Percentiles rank a stretch among this genome's conserved stretches.
Conservation (phyloP, 1,284 basidiomycete species). For the Heterobasidion irregulare region DNA sequence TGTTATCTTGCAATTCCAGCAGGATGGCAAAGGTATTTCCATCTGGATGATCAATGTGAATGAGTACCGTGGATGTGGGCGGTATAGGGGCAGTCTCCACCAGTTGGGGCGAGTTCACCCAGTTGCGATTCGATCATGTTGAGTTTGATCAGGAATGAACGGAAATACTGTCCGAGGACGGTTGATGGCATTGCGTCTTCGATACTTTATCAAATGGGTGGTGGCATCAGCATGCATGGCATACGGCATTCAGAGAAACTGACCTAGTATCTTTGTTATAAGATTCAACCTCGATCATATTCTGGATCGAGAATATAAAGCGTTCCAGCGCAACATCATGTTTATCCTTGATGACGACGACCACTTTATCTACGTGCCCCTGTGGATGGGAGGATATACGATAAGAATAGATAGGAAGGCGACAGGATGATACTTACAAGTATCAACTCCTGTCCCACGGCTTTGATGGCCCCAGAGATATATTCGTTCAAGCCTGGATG, state of each 20-base stretch:
- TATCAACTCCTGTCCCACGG: slow-evolving; percentile 67
- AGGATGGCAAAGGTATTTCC: slow-evolving; percentile 79
- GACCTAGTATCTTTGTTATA: slow-evolving; percentile 60
- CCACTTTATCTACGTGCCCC: slow-evolving; percentile 68
- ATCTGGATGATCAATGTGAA: slow-evolving; percentile 28
- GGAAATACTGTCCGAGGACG: slow-evolving; percentile 70
- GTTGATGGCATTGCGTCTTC: slow-evolving; percentile 57
- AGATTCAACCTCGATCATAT: slow-evolving; percentile 60
- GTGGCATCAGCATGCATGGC: neutral
- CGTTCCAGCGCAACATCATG: slow-evolving; percentile 72
- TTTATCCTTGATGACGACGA: slow-evolving; percentile 74
- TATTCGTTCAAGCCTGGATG: slow-evolving; percentile 86
- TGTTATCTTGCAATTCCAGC: slow-evolving; percentile 71
- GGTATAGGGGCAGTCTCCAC: slow-evolving; percentile 17
- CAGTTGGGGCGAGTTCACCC: slow-evolving; percentile 44
- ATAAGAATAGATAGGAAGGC: neutral
- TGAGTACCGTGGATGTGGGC: neutral
- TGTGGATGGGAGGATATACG: slow-evolving; percentile 18
- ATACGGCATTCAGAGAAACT: neutral
- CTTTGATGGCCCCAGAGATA: slow-evolving; percentile 73
- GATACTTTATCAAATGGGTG: slow-evolving; percentile 34
- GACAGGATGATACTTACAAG: slow-evolving; percentile 33
- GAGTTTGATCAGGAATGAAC: slow-evolving; percentile 81
- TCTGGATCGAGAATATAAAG: slow-evolving; percentile 72
- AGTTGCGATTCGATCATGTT: slow-evolving; percentile 76